These are phyloP conservation scores for Cladosporium austrohemisphaericum DNA, from an alignment of 2,329 filamentous ascomycete genomes.

Conservation along the genomic window DNA sequence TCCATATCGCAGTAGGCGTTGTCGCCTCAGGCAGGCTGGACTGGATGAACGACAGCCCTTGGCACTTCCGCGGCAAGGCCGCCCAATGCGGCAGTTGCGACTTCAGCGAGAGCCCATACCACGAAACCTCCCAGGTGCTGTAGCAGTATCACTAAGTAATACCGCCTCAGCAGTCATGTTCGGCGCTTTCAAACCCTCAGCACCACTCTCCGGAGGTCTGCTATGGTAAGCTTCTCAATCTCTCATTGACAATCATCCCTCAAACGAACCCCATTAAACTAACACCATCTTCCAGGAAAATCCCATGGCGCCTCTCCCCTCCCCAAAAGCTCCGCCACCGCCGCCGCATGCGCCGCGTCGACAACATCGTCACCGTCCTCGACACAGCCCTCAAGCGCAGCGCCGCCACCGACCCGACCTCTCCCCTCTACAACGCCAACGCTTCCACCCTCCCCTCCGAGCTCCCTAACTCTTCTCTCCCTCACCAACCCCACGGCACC, in stretches of 20 bases:
- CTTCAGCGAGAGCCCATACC: conserved; percentile 11
- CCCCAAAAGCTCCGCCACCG: conserved; percentile 89
- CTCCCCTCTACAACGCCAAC: not conserved
- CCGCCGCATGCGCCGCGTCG: conserved; percentile 76
- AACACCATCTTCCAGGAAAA: conserved; percentile 63
- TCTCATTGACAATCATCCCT: conserved; percentile 10
- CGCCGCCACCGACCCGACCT: conserved; percentile 35
- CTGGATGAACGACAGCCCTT: conserved; percentile 16
- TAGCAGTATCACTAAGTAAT: not conserved
- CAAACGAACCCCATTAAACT: conserved; percentile 7
- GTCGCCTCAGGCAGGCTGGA: conserved; percentile 9
- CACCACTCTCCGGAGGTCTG: conserved; percentile 71
- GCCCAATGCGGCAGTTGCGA: conserved; percentile 12
- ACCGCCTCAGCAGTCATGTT: conserved; percentile 60
- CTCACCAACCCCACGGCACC: conserved; percentile 15
- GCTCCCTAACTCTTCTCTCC: conserved; percentile 14
- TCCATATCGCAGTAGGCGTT: conserved; percentile 1
- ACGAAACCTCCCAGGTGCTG: not conserved
- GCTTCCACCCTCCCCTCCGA: conserved; percentile 1
- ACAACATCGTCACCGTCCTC: conserved; percentile 79
- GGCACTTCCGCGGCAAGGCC: conserved; percentile 21
- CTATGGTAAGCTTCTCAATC: conserved; percentile 63
- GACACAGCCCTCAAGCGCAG: conserved; percentile 66
- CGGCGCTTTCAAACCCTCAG: conserved; percentile 75
- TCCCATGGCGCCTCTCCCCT: conserved; percentile 88